Percentiles rank a stretch among this genome's conserved stretches.
phyloP scores from a whole-genome alignment of 306 rosid species.

The Glycyrrhiza uralensis region DNA sequence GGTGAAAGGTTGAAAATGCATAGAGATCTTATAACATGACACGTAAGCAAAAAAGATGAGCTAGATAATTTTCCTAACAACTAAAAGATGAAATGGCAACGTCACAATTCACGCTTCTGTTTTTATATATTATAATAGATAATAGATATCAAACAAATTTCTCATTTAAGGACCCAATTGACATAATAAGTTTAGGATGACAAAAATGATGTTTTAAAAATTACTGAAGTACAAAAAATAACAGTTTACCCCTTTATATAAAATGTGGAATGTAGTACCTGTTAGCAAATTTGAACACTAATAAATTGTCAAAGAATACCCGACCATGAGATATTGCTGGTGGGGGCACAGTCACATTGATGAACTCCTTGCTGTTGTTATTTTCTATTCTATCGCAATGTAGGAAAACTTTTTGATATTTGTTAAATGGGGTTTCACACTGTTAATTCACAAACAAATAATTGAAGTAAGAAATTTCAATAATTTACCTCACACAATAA shows the following conservation, averaged over 20 bases:
- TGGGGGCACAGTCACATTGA: slow-evolving; percentile 33
- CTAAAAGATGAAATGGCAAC: too few species aligned
- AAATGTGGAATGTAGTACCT: not conserved
- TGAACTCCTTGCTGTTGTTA: slow-evolving; percentile 14
- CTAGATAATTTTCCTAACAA: too few species aligned
- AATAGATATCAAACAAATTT: not conserved
- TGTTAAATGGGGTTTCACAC: slow-evolving; percentile 5
- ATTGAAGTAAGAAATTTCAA: not conserved
- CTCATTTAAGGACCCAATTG: not conserved
- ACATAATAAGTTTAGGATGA: not conserved
- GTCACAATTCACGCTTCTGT: too few species aligned
- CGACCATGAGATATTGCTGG: slow-evolving; percentile 36
- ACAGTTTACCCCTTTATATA: not conserved
- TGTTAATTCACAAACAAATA: not conserved
- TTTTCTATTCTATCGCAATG: slow-evolving; percentile 24
- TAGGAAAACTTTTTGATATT: not conserved
- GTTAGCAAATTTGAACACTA: not conserved
- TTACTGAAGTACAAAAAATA: too few species aligned
- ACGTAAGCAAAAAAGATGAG: too few species aligned
- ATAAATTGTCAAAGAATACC: slow-evolving; percentile 9
- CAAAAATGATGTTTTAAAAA: not conserved
- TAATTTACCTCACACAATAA: not conserved
- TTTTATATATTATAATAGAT: too few species aligned
- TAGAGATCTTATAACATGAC: too few species aligned
- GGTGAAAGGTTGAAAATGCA: too few species aligned